These are phyloP conservation scores for Quillaja saponaria DNA, from an alignment of 306 rosid genomes.

Conservation along the genomic window DNA sequence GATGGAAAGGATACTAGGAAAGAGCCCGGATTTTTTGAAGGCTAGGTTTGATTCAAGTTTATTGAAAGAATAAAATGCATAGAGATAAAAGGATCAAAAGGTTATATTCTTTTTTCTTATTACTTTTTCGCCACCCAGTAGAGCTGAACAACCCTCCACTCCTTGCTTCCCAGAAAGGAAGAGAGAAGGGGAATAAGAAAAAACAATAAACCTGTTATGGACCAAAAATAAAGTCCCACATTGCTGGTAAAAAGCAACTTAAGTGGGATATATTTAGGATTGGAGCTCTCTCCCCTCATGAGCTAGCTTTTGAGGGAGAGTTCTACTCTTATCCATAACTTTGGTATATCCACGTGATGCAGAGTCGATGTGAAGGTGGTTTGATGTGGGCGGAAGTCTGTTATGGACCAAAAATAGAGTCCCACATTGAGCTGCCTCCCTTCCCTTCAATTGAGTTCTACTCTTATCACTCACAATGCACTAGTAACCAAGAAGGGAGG, in stretches of 20 bases:
- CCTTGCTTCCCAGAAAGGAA: slow-evolving; percentile 24
- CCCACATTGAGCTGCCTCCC: no score
- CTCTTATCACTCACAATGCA: not conserved
- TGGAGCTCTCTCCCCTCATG: no score
- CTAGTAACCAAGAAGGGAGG: not conserved
- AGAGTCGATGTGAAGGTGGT: no score
- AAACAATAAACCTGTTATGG: not conserved
- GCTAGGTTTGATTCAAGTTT: not conserved
- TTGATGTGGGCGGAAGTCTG: no score
- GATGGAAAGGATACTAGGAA: slow-evolving; percentile 6
- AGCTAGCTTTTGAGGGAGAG: no score
- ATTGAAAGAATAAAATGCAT: not conserved
- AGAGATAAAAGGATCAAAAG: not conserved
- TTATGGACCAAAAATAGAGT: no score
- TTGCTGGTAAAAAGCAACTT: no score
- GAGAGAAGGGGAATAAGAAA: not conserved
- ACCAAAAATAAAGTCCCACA: no score
- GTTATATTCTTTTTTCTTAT: not conserved
- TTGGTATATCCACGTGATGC: no score
- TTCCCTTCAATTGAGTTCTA: no score
- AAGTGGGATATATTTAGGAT: no score
- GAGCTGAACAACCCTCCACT: not conserved
- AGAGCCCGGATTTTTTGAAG: slow-evolving; percentile 13
- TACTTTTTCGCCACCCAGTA: not conserved
- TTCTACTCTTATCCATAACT: no score